phyloP scores from a whole-genome alignment of 306 rosid species.

The Cucurbita ficifolia region DNA sequence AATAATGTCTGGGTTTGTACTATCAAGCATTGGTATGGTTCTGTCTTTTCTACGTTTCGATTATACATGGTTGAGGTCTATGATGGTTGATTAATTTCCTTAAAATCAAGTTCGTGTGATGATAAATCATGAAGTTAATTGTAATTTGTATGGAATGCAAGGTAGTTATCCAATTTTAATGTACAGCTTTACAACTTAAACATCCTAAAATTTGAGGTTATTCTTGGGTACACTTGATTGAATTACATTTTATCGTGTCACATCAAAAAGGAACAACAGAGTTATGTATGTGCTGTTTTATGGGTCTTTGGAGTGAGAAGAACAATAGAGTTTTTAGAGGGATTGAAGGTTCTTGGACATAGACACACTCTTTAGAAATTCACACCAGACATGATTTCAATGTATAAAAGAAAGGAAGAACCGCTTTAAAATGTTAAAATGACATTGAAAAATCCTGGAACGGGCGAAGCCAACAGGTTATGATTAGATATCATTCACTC shows the following conservation, averaged over 20 bases:
- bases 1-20: constrained; percentile 56
- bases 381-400: background rate
- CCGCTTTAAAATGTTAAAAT: background rate
- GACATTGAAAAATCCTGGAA: constrained; percentile 7
- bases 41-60: background rate
- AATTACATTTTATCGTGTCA: background rate
- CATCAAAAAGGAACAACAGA: background rate
- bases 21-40: constrained; percentile 66
- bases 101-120: background rate
- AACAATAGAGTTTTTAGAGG: too few relatives aligned
- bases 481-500: constrained; percentile 30
- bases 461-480: constrained; percentile 2
- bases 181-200: background rate
- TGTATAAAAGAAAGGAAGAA: background rate
- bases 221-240: background rate
- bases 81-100: background rate
- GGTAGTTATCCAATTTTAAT: background rate
- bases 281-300: too few relatives aligned
- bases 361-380: background rate
- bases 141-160: background rate
- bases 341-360: too few relatives aligned
- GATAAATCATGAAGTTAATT: background rate
- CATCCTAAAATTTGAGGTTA: background rate
- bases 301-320: too few relatives aligned
- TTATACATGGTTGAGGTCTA: background rate